phyloP scores from a whole-genome alignment of 2,329 filamentous ascomycete species.

The Chrysoporthe cubensis region DNA sequence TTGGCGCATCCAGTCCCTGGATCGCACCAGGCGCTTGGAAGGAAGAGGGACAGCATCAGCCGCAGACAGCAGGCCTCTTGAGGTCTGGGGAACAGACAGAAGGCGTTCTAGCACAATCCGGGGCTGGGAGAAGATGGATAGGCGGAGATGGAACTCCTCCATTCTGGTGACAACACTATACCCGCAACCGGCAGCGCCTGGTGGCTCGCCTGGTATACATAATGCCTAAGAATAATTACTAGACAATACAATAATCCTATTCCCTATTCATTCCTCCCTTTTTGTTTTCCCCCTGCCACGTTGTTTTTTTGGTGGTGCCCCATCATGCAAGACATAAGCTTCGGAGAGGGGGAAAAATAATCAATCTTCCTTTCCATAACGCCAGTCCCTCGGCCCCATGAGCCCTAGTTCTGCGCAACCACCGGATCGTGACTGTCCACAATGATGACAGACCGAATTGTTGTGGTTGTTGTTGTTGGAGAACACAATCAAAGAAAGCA shows the following conservation, averaged over 20 bases:
- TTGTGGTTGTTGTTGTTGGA: neutral
- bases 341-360: neutral
- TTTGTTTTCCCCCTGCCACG: neutral
- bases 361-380: neutral
- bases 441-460: neutral
- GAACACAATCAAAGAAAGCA: neutral
- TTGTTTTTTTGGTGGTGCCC: neutral
- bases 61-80: no score
- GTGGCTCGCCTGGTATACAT: neutral
- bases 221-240: neutral
- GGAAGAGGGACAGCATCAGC: no score
- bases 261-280: neutral
- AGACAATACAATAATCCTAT: constrained; percentile 7
- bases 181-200: neutral
- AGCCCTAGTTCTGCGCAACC: neutral
- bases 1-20: no score
- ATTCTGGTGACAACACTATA: neutral
- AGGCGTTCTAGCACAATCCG: no score
- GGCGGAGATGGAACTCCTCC: neutral
- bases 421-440: neutral
- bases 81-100: no score
- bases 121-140: neutral
- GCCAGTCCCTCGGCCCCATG: neutral
- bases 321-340: neutral
- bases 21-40: no score